A percentile compares a stretch with the other conserved stretches of the same genome.
Conservation (phyloP, 1,139 yeast species). For the Lodderomyces oxycetoniae region DNA sequence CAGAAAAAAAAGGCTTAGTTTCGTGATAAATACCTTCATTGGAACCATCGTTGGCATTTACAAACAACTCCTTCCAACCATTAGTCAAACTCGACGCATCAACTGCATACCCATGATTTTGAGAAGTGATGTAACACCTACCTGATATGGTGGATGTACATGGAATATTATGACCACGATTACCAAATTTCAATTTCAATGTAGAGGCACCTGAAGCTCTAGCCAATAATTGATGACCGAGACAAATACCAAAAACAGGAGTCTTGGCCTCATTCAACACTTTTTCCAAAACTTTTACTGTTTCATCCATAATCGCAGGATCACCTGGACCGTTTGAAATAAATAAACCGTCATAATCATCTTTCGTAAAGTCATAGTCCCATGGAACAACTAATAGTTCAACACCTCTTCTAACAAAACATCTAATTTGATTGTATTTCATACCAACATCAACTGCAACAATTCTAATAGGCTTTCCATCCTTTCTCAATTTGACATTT, state of each 20-base stretch:
- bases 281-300: conserved; percentile 54
- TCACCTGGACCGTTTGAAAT: conserved; percentile 99
- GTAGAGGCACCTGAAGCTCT: conserved; percentile 95
- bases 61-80: conserved; percentile 93
- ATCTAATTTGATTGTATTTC: conserved; percentile 96
- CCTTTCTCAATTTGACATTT: conserved; percentile 49
- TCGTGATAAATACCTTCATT: conserved; percentile 97
- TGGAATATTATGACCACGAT: conserved; percentile 99
- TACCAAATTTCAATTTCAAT: conserved; percentile 91
- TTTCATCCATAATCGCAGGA: conserved; percentile 75
- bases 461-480: conserved; percentile 77
- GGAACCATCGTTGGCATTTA: conserved; percentile 94
- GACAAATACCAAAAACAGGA: conserved; percentile 94
- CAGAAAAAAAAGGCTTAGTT: conserved; percentile 89
- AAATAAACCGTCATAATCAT: conserved; percentile 89
- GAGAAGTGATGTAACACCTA: conserved; percentile 97
- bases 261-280: conserved; percentile 61
- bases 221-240: conserved; percentile 97
- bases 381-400: conserved; percentile 95
- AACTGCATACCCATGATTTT: conserved; percentile 98
- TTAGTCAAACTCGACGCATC: conserved; percentile 66
- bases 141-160: conserved; percentile 92
- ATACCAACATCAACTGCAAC: conserved; percentile 96
- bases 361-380: conserved; percentile 78
- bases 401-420: conserved; percentile 94